These are phyloP conservation scores for Apiospora hydei DNA, from an alignment of 2,329 filamentous ascomycete genomes.

Conservation along the genomic window DNA sequence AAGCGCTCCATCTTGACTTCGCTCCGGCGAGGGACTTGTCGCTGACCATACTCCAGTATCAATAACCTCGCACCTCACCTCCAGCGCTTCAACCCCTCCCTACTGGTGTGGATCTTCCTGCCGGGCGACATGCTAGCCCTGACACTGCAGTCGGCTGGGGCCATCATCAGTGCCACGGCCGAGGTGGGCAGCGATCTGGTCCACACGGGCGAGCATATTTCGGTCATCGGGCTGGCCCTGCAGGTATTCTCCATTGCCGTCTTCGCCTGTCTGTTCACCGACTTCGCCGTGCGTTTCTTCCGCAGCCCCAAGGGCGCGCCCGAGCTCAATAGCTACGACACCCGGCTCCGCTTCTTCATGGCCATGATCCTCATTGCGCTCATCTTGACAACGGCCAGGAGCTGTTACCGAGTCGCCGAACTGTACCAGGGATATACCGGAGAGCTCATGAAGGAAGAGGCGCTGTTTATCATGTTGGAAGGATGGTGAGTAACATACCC, in stretches of 20 bases:
- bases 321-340: not conserved
- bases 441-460: constrained; percentile 54
- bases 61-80: constrained; percentile 39
- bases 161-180: constrained; percentile 50
- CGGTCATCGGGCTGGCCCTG: constrained; percentile 63
- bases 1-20: constrained; percentile 25
- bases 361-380: constrained; percentile 50
- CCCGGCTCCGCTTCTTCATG: constrained; percentile 57
- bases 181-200: constrained; percentile 50
- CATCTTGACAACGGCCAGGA: constrained; percentile 62
- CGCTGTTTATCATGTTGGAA: constrained; percentile 57
- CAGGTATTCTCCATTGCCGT: constrained; percentile 62
- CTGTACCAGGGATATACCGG: constrained; percentile 63
- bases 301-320: constrained; percentile 16
- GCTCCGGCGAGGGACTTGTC: constrained; percentile 36
- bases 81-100: constrained; percentile 37
- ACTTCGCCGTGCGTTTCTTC: constrained; percentile 48
- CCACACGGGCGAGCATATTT: constrained; percentile 52
- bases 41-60: constrained; percentile 38
- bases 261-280: constrained; percentile 57
- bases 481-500: constrained; percentile 40
- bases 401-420: constrained; percentile 66
- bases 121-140: constrained; percentile 53
- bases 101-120: constrained; percentile 43
- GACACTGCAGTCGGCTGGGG: constrained; percentile 52